Percentiles rank a stretch among this genome's conserved stretches.
Evolutionary conservation across 228 moss, liverwort and hornwort genomes (phyloP).

Genomic region (Sphagnum fallax): DNA sequence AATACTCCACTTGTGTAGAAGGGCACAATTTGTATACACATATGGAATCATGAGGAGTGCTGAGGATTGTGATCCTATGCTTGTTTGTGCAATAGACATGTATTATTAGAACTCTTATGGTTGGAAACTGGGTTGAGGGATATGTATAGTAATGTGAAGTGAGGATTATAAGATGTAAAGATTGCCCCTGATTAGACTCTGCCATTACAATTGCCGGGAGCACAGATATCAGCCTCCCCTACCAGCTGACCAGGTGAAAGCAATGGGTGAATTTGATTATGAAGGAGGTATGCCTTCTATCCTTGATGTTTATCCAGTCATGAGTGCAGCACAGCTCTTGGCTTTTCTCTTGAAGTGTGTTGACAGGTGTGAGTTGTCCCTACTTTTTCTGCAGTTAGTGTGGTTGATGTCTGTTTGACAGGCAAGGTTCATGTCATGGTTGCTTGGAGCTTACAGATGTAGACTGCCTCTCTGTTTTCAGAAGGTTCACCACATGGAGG

Average conservation of each 20-base stretch:
- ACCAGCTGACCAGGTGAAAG: slow-evolving; percentile 63
- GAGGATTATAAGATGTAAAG: background rate
- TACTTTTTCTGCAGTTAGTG: background rate
- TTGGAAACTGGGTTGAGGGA: no score
- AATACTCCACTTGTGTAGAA: no score
- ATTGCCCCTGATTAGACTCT: no score
- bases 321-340: background rate
- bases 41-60: background rate
- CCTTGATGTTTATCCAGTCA: background rate
- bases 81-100: no score
- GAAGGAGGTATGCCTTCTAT: slow-evolving; percentile 38
- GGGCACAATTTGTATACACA: no score
- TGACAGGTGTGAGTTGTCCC: background rate
- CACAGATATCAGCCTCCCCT: slow-evolving; percentile 56
- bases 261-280: slow-evolving; percentile 53
- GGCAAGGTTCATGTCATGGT: background rate
- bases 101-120: no score
- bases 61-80: background rate
- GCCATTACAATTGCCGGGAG: background rate
- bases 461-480: slow-evolving; percentile 15
- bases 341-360: no score
- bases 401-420: background rate
- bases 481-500: slow-evolving; percentile 48
- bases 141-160: background rate
- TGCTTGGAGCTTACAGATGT: background rate